A percentile compares a stretch with the other conserved stretches of the same genome.
phyloP scores from a whole-genome alignment of 1,284 basidiomycete species.

The Xanthoconium separans region DNA sequence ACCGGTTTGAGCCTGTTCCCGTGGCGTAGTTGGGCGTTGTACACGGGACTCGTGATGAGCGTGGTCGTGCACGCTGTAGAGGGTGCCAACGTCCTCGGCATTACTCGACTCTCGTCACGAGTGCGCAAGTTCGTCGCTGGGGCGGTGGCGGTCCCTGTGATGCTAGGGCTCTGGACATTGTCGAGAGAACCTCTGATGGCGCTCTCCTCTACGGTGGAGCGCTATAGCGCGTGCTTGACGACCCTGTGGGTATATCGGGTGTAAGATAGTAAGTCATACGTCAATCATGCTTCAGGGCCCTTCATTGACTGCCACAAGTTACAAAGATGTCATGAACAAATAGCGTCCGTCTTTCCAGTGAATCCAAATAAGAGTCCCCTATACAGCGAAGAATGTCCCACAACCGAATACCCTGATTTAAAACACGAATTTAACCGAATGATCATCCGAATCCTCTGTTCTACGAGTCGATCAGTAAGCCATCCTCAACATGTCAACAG shows the following conservation, averaged over 20 bases:
- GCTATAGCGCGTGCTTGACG: constrained; percentile 38
- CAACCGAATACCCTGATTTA: not conserved
- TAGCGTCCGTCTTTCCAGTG: not conserved
- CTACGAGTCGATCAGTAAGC: constrained; percentile 4
- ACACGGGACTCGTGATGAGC: constrained; percentile 52
- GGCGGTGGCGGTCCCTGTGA: constrained; percentile 44
- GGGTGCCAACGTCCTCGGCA: constrained; percentile 54
- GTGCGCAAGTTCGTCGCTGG: constrained; percentile 36
- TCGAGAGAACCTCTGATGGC: constrained; percentile 57
- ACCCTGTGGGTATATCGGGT: constrained; percentile 26
- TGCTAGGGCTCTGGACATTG: constrained; percentile 53
- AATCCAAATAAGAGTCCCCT: not conserved
- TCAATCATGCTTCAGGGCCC: not conserved
- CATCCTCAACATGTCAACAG: not conserved
- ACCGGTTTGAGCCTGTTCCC: constrained; percentile 61
- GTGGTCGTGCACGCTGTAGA: constrained; percentile 58
- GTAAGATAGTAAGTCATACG: constrained; percentile 4
- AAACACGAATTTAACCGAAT: not conserved
- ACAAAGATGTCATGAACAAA: not conserved
- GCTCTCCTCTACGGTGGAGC: constrained; percentile 47
- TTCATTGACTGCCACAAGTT: not conserved
- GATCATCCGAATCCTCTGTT: not conserved
- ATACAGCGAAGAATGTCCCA: not conserved
- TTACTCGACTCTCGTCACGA: constrained; percentile 27
- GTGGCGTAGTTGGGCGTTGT: constrained; percentile 55